phyloP scores from a whole-genome alignment of 2,329 filamentous ascomycete species.

The Fusarium foetens region DNA sequence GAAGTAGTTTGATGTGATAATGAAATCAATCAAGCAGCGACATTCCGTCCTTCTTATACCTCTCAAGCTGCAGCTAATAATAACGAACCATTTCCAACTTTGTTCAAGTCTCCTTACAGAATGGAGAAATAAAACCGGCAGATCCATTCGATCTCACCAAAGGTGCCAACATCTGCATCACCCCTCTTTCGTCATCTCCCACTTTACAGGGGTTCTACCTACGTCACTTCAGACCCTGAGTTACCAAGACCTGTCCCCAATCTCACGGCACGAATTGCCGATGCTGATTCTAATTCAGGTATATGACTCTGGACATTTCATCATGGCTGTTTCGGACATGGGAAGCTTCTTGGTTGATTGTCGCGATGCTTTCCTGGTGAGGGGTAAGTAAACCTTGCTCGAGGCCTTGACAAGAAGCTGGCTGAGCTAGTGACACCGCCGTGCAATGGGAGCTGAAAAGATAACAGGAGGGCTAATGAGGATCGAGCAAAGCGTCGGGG shows the following conservation, averaged over 20 bases:
- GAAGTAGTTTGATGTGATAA: background rate
- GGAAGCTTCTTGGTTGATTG: background rate
- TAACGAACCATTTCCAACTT: conserved; percentile 7
- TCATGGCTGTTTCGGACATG: conserved; percentile 13
- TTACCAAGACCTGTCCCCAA: background rate
- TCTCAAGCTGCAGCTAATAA: background rate
- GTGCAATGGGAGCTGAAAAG: conserved; percentile 22
- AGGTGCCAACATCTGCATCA: background rate
- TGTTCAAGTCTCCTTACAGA: background rate
- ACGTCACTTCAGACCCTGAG: conserved; percentile 42
- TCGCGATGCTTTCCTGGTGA: conserved; percentile 5
- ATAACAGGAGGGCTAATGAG: conserved; percentile 15
- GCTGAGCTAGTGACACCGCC: conserved; percentile 26
- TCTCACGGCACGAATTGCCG: background rate
- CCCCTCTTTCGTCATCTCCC: conserved; percentile 31
- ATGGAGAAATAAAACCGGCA: conserved; percentile 27
- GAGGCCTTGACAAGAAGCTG: background rate
- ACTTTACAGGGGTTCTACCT: conserved; percentile 26
- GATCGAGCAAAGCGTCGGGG: conserved; percentile 12
- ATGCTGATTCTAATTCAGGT: background rate
- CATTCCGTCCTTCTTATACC: conserved; percentile 34
- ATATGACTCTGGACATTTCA: conserved; percentile 1
- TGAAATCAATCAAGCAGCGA: background rate
- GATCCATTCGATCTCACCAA: conserved; percentile 28
- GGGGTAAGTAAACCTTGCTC: conserved; percentile 1